Conservation (phyloP, 23 red algal genomes). For the Gracilaria gracilis region DNA sequence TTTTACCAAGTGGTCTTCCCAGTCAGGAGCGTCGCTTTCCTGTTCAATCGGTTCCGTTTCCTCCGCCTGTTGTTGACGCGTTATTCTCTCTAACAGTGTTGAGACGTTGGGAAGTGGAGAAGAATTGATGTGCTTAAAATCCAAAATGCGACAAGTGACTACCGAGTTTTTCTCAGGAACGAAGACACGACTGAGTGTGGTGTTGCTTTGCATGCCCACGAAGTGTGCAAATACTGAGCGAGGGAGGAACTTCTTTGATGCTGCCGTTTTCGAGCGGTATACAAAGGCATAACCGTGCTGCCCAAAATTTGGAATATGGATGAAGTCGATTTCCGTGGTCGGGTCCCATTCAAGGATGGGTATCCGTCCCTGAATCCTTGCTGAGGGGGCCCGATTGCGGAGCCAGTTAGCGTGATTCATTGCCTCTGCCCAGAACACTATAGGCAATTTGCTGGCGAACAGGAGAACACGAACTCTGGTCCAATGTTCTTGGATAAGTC, state of each 20-base stretch:
- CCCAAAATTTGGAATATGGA: too few species aligned
- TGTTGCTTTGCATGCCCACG: constrained; percentile 36
- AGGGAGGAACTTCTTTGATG: constrained; percentile 39
- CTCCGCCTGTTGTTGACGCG: background rate
- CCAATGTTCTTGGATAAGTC: too few species aligned
- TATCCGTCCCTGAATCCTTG: too few species aligned
- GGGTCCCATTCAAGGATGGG: too few species aligned
- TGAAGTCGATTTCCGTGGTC: too few species aligned
- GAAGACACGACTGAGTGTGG: constrained; percentile 12
- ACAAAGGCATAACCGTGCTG: constrained; percentile 10
- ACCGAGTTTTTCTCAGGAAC: too few species aligned
- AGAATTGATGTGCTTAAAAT: background rate
- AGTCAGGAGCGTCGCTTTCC: background rate
- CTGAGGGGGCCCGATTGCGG: too few species aligned
- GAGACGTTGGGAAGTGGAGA: background rate
- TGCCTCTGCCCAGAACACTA: too few species aligned
- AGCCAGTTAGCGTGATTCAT: too few species aligned
- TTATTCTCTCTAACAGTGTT: background rate
- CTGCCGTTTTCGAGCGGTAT: constrained; percentile 1
- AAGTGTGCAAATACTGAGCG: background rate
- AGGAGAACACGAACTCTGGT: too few species aligned
- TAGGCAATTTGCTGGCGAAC: too few species aligned
- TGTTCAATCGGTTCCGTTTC: background rate
- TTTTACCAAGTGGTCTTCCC: background rate
- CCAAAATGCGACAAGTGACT: background rate